A percentile compares a stretch with the other conserved stretches of the same genome.
Evolutionary conservation across 768 basidiomycete genomes (phyloP).

Genomic region (Chalciporus chontae): DNA sequence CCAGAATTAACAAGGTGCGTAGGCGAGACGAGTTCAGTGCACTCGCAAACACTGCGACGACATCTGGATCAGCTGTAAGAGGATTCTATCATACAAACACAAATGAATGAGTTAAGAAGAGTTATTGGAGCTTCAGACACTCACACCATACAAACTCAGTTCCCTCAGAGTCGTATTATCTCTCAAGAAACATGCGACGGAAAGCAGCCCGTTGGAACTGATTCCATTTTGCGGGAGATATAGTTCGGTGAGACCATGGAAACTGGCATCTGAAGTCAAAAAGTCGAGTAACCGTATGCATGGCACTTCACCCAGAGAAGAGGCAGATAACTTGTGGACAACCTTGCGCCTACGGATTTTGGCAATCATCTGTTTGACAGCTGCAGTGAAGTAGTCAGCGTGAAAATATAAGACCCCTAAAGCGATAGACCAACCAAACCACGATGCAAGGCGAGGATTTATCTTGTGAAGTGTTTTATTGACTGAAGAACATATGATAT

Average conservation of each 20-base stretch:
- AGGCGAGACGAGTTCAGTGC: neutral
- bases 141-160: neutral
- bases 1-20: neutral
- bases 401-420: neutral
- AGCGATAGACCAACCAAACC: neutral
- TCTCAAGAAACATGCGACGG: neutral
- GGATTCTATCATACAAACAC: neutral
- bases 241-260: neutral
- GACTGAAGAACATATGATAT: neutral
- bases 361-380: neutral
- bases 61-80: neutral
- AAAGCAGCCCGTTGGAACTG: neutral
- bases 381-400: neutral
- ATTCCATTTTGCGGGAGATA: neutral
- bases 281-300: neutral
- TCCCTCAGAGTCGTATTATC: neutral
- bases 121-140: neutral
- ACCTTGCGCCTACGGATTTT: neutral
- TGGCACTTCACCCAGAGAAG: neutral
- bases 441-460: neutral
- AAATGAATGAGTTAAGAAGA: neutral
- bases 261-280: neutral
- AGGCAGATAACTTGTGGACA: neutral
- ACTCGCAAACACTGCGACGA: neutral
- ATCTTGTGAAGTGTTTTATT: neutral